Evolutionary conservation across 169 alveolate species (phyloP), one percentile per base, ranked within the genome.

Genomic region (Eimeria brunetti): DNA sequence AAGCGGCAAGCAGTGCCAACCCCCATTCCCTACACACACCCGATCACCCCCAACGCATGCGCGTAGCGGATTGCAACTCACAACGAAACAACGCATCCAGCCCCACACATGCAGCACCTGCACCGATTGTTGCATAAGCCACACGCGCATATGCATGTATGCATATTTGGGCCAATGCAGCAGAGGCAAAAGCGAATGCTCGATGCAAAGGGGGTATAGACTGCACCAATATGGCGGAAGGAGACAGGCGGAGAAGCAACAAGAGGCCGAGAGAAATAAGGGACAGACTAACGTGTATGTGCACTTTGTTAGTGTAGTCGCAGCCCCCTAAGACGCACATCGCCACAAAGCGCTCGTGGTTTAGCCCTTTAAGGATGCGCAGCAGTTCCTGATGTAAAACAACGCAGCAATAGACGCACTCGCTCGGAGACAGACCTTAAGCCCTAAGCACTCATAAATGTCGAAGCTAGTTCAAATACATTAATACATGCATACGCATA

Each of bases 261-360:
- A 22, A 20, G 36, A 6, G 73, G 33, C 2, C n/a, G 73, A 20
- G 33, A 62, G 33, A 24, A 7, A 62, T 18, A 62, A 2, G 33
- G 3, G 22, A 3, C 2, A 27, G 33, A 62, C 94, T 88, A 11
- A 95, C 96, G 64, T 95, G 44, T 9, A 95, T 78, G 88, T 95
- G 95, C 64, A 95, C 93, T 46, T 80, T 75, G 69, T 88, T 75
- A 33, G 96, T 85, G 89, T 95, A 95, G 83, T 95, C 96, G 93
- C 95, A 95, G 69, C 96, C 96, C n/a, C 95, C 85, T 33, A 95
- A 89, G 36, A 95, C 93, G 95, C 96, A 95, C 95, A 95, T 88
- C 33, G 91, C 96, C 30, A 86, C 88, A 53, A 95, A 95, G 85
- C 62, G 56, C 88, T 51, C 75, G 67, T 90, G 95, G 36, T 27